phyloP scores from a whole-genome alignment of 257 asterid species.

The Solanum virginianum region DNA sequence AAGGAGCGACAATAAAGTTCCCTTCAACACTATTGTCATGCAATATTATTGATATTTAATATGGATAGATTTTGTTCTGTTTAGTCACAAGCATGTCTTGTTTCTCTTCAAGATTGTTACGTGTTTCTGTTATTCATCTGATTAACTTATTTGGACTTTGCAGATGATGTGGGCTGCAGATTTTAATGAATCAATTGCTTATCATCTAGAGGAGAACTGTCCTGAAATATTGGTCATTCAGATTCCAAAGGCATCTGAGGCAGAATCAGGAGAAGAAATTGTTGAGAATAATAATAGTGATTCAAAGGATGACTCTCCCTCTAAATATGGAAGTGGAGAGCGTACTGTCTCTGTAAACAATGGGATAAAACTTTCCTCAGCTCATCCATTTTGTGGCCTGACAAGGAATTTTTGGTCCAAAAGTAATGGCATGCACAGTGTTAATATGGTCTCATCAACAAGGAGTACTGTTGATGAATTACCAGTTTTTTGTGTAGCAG shows the following conservation, averaged over 20 bases:
- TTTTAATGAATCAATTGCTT: constrained; percentile 60
- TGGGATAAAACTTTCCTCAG: constrained; percentile 35
- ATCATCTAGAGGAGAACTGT: constrained; percentile 54
- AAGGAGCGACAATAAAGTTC: not conserved
- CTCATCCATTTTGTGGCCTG: constrained; percentile 84
- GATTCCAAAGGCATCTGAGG: constrained; percentile 40
- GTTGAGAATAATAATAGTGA: constrained; percentile 22
- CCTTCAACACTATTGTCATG: not conserved
- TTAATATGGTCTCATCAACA: constrained; percentile 37
- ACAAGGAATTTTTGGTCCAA: constrained; percentile 73
- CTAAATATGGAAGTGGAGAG: constrained; percentile 38
- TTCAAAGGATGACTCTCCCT: constrained; percentile 25
- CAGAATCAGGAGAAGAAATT: constrained; percentile 50
- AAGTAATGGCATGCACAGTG: constrained; percentile 38
- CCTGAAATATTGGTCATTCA: constrained; percentile 65
- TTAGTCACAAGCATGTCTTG: not conserved
- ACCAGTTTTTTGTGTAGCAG: constrained; percentile 94
- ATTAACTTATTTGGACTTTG: constrained; percentile 3
- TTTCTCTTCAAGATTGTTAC: not conserved
- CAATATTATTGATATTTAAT: not conserved
- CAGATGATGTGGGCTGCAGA: constrained; percentile 99
- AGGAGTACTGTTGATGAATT: constrained; percentile 80
- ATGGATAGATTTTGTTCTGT: not conserved
- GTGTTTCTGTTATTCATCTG: not conserved
- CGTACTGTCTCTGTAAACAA: constrained; percentile 38